phyloP scores from a whole-genome alignment of 495 filamentous ascomycete genomes.

The Xylaria palmicola region DNA sequence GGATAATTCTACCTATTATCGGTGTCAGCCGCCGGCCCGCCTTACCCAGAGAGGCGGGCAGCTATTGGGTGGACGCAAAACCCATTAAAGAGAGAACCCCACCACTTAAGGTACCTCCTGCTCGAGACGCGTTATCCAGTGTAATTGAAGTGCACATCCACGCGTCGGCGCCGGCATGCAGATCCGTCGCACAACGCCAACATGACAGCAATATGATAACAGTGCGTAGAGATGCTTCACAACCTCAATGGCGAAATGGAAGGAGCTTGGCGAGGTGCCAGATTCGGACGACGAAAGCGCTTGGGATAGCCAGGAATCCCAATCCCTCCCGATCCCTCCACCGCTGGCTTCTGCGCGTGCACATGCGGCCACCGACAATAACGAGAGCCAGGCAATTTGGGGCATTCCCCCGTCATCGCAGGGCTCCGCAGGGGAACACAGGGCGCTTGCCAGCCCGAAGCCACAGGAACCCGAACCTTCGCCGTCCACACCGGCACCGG shows the following conservation, averaged over 20 bases:
- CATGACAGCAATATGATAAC: conserved; percentile 3
- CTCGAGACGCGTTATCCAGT: conserved; percentile 2
- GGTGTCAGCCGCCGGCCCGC: too few relatives aligned
- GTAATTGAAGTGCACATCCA: conserved; percentile 1
- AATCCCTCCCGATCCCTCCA: conserved; percentile 15
- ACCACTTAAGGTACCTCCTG: neutral
- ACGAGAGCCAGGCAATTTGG: conserved; percentile 20
- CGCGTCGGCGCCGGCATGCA: neutral
- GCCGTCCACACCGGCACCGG: neutral
- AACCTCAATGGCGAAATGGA: conserved; percentile 53
- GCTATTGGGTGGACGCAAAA: too few relatives aligned
- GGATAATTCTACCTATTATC: too few relatives aligned
- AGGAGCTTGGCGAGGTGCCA: conserved; percentile 56
- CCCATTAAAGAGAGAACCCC: neutral
- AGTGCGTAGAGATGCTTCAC: conserved; percentile 24
- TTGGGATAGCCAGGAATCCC: conserved; percentile 41
- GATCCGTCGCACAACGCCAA: neutral
- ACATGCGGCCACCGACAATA: neutral
- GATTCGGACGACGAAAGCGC: conserved; percentile 56
- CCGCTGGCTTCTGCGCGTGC: neutral
- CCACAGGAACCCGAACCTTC: neutral
- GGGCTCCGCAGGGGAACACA: conserved; percentile 6
- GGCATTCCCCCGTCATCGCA: conserved; percentile 27
- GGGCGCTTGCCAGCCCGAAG: conserved; percentile 3
- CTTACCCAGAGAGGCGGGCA: too few relatives aligned